Evolutionary conservation across 768 basidiomycete genomes (phyloP), one percentile per base, ranked within the genome.

Genomic region (Boletellus emodensis): DNA sequence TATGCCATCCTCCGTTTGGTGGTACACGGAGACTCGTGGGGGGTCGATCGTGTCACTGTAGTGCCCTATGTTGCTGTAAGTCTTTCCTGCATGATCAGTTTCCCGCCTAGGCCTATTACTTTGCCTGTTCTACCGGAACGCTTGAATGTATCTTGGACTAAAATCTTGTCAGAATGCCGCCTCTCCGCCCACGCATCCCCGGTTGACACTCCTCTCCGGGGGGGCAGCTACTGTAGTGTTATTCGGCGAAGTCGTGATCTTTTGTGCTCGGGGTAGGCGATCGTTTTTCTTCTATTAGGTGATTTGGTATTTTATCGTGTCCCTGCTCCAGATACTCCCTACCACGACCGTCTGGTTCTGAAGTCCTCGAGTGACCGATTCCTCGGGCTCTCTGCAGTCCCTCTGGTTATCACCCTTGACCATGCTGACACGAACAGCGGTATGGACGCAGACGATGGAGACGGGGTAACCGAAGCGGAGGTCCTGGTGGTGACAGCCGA

Each of bases 41-140:
- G 61, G 11, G 55, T 57, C 10, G 55, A 60, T 42, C 72, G 71
- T 15, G 69, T 86, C 34, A 76, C 72, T 37, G 73, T 72, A 32
- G 82, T 91, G 11, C 89, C 89, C 7, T 90, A 90, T 60, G 84
- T 90, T 65, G 83, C 82, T 51, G 88, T 90, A 57, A 59, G 83
- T 71, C 1, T 46, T 12, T 53, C 33, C 42, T 39, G 39, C 12
- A 11, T 20, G n/a, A 24, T 20, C 47, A 3, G 17, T 34, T 47
- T 44, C 1, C 9, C 13, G 18, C 34, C 33, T 11, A 26, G 20
- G 15, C 42, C 53, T 41, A 49, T 37, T 33, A 1, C 8, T 13
- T 28, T 34, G 42, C 35, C 14, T 34, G 14, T 24, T 49, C 45
- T 10, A 18, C 28, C 26, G 28, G 6, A 18, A 9, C 13, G 15